phyloP scores from a whole-genome alignment of 495 filamentous ascomycete genomes.

The Podospora pseudocomata region DNA sequence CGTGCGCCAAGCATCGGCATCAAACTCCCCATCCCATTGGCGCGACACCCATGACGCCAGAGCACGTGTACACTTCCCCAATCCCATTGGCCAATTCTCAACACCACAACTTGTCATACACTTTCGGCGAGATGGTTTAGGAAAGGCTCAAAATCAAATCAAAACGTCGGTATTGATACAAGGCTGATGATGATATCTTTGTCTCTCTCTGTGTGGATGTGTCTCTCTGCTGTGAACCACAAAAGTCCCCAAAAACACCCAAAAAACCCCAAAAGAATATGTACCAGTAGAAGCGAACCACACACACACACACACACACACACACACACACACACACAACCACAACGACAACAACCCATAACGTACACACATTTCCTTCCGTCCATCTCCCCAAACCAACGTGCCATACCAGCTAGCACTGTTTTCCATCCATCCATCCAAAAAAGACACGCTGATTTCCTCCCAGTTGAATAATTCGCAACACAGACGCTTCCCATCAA shows the following conservation, averaged over 20 bases:
- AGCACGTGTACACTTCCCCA: background rate
- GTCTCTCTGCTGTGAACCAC: background rate
- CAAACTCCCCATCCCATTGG: background rate
- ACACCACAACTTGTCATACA: background rate
- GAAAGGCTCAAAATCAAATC: background rate
- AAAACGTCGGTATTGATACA: background rate
- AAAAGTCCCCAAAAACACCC: too few species aligned
- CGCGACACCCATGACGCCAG: background rate
- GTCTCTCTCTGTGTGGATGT: too few species aligned
- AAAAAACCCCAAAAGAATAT: background rate
- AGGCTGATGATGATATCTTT: background rate
- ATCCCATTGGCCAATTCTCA: background rate
- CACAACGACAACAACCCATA: background rate
- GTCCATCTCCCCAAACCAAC: background rate
- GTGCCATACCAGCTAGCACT: background rate
- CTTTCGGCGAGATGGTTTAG: conserved; percentile 1
- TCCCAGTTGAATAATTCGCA: background rate
- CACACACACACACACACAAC: background rate
- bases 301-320: background rate
- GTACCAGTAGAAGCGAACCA: background rate
- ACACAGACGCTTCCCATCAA: background rate
- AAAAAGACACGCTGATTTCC: background rate
- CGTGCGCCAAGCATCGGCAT: background rate
- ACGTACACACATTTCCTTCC: too few species aligned
- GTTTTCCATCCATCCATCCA: background rate